Base-by-base conservation (phyloP, 805 yeast genomes). In the Ogataea trehalophila region DNA sequence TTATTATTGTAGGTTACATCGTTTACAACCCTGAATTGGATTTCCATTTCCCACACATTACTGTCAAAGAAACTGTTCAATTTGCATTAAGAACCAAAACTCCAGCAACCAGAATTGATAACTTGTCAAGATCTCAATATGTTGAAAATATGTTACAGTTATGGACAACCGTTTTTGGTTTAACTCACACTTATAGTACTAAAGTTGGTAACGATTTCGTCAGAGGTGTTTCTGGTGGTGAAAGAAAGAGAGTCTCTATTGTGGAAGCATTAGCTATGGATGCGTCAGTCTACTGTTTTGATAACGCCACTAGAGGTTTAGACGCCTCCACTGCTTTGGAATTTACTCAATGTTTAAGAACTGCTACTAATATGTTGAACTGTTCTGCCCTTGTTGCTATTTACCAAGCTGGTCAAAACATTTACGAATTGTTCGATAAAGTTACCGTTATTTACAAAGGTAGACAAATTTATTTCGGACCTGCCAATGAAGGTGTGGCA, bases 271-370 rank as follows among this genome's bases (percentile, higher is more conserved):
- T 77, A 45, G 71, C 78, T 35, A 71, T 74, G 68, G 73, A 76
- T 50, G 81, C 78, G 6, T 71, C 78, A 5, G 68, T 80, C 29
- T 80, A 77, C 56, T 79, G 84, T 54, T 81, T 83, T 76, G 87
- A 81, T 69, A 81, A 81, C 56, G 82, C 86, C 23, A 81, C 87
- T 16, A 74, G 86, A 67, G 87, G 87, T 65, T 71, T 81, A 55
- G 87, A 81, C 66, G 79, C 86, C n/a, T 81, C 87, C 9, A 81
- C 87, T 29, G 87, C 87, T 18, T 71, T 81, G 49, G 87, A 81
- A 64, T 81, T 77, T 53, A 74, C 80, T 31, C 77, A 79, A 60
- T 80, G 84, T 43, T 70, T 81, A 47, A 77, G 81, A 68, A 72
- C 81, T n/a, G 77, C 81, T 5, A 80, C 87, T 6, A 77, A 80